Evolutionary conservation across 495 filamentous ascomycete species (phyloP).

Genomic region (Aspergillus homomorphus): DNA sequence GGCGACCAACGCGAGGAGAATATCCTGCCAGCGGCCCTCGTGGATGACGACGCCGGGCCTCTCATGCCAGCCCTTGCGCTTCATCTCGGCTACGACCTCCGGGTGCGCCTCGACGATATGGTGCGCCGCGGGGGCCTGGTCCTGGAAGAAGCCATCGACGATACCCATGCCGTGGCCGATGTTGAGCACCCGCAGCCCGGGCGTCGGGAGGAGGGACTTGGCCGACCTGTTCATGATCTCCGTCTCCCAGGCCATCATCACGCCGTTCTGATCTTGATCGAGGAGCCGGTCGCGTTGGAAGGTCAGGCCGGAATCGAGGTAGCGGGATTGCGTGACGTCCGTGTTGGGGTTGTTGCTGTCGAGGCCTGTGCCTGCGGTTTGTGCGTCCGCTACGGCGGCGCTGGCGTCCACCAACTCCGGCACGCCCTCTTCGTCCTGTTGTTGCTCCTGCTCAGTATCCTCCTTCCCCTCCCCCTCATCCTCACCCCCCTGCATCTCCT

Average conservation of each 20-base stretch:
- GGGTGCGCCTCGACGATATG: conserved; percentile 95
- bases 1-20: conserved; percentile 68
- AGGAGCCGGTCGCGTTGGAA: conserved; percentile 74
- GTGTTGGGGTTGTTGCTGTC: conserved; percentile 24
- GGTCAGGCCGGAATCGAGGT: conserved; percentile 72
- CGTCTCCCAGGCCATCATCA: conserved; percentile 98
- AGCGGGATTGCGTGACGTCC: conserved; percentile 61
- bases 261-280: conserved; percentile 77
- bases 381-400: too few relatives aligned
- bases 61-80: conserved; percentile 57
- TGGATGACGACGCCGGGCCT: conserved; percentile 63
- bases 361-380: conserved; percentile 15
- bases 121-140: conserved; percentile 59
- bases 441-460: conserved; percentile 13
- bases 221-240: conserved; percentile 83
- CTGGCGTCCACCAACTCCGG: conserved; percentile 33
- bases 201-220: conserved; percentile 53
- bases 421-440: conserved; percentile 19
- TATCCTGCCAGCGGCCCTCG: conserved; percentile 81
- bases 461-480: conserved; percentile 24
- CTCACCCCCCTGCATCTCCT: conserved; percentile 25
- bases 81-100: conserved; percentile 70
- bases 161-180: conserved; percentile 98
- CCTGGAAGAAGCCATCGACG: conserved; percentile 78
- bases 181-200: conserved; percentile 74